phyloP scores from a whole-genome alignment of 1,284 basidiomycete genomes.

The Sanghuangporus sanghuang region DNA sequence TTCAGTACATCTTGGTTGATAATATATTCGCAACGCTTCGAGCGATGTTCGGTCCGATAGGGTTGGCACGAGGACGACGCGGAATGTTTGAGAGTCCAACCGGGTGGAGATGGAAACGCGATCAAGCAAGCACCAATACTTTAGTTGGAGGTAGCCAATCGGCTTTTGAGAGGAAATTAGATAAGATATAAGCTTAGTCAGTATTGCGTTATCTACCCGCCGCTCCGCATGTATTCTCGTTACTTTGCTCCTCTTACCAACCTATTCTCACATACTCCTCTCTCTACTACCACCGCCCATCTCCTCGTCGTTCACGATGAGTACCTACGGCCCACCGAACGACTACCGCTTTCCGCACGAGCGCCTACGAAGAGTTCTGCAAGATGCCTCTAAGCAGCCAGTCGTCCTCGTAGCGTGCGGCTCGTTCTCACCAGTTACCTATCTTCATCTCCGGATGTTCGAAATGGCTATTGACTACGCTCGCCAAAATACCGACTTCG shows the following conservation, averaged over 20 bases:
- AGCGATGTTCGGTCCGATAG: too few relatives aligned
- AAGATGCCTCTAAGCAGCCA: constrained; percentile 61
- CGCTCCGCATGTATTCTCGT: neutral
- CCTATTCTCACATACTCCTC: neutral
- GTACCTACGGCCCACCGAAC: constrained; percentile 1
- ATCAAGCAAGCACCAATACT: too few relatives aligned
- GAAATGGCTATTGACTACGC: constrained; percentile 97
- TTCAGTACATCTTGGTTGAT: too few relatives aligned
- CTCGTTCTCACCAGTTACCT: constrained; percentile 79
- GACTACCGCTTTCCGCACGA: constrained; percentile 16
- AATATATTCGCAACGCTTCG: too few relatives aligned
- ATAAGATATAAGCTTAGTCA: neutral
- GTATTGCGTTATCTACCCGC: neutral
- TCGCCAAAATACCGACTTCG: constrained; percentile 88
- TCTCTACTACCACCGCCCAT: neutral
- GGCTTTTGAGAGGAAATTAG: neutral
- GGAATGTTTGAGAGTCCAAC: too few relatives aligned
- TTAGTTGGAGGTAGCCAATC: too few relatives aligned
- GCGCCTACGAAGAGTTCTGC: constrained; percentile 30
- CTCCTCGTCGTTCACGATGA: constrained; percentile 9
- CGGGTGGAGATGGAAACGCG: too few relatives aligned
- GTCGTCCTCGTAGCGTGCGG: constrained; percentile 77
- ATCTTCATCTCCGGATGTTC: constrained; percentile 90
- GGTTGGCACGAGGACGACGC: too few relatives aligned
- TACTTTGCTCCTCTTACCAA: neutral